Evolutionary conservation across 2,329 filamentous ascomycete species (phyloP).

Genomic region (Mycogone perniciosa): DNA sequence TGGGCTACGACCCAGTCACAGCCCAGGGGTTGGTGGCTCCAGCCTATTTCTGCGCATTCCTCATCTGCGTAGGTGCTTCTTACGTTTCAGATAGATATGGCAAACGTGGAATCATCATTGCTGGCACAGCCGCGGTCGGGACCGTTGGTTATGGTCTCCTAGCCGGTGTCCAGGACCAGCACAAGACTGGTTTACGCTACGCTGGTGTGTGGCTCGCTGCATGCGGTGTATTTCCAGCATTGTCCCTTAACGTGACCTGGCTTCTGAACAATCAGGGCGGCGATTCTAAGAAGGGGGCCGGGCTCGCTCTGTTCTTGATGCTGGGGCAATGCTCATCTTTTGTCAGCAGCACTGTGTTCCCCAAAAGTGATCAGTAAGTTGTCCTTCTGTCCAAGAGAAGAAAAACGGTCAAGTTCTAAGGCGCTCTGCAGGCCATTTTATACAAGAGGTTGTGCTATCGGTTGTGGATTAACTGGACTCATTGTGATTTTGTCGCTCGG

Average conservation of each 20-base stretch:
- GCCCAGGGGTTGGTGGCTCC: slow-evolving; percentile 68
- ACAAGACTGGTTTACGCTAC: slow-evolving; percentile 36
- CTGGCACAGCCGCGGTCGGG: slow-evolving; percentile 48
- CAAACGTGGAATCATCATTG: slow-evolving; percentile 57
- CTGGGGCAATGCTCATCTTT: slow-evolving; percentile 27
- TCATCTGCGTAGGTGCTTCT: slow-evolving; percentile 54
- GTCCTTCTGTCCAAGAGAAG: not conserved
- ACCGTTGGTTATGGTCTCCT: slow-evolving; percentile 60
- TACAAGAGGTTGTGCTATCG: slow-evolving; percentile 15
- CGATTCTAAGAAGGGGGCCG: slow-evolving; percentile 57
- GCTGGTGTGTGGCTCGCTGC: slow-evolving; percentile 41
- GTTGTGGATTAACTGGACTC: slow-evolving; percentile 15
- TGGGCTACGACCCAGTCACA: slow-evolving; percentile 61
- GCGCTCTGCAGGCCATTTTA: slow-evolving; percentile 14
- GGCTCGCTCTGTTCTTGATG: slow-evolving; percentile 39
- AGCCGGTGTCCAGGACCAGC: slow-evolving; percentile 39
- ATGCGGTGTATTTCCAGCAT: slow-evolving; percentile 53
- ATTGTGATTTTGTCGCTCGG: slow-evolving; percentile 13
- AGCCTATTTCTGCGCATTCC: slow-evolving; percentile 61
- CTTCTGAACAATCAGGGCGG: slow-evolving; percentile 63
- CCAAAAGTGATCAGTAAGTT: slow-evolving; percentile 18
- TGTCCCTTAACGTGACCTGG: slow-evolving; percentile 66
- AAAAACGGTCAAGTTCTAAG: not conserved
- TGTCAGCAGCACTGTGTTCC: slow-evolving; percentile 22
- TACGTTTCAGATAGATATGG: slow-evolving; percentile 59